A percentile compares a stretch with the other conserved stretches of the same genome.
Conservation (phyloP, 2,329 filamentous ascomycete genomes). For the Hirsutella rhossiliensis region DNA sequence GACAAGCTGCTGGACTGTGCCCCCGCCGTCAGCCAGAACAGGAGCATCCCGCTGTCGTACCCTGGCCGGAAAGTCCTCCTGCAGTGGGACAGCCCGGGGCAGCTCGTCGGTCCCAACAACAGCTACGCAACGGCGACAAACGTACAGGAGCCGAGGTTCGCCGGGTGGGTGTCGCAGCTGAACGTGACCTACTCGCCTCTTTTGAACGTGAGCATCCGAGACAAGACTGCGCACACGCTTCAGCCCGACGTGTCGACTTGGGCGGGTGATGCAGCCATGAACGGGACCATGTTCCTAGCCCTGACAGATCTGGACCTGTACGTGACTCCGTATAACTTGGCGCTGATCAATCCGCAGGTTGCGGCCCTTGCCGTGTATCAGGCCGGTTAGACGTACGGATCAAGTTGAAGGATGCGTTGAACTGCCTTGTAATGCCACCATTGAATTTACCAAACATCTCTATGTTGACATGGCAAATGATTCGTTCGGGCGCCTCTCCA, state of each 20-base stretch:
- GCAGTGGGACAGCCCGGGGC: conserved; percentile 59
- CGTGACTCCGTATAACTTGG: conserved; percentile 67
- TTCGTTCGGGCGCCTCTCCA: too few relatives aligned
- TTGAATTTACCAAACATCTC: too few relatives aligned
- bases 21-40: conserved; percentile 56
- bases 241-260: conserved; percentile 63
- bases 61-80: conserved; percentile 61
- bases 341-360: conserved; percentile 63
- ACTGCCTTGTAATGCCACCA: too few relatives aligned
- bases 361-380: conserved; percentile 66
- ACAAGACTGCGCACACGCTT: conserved; percentile 50
- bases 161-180: conserved; percentile 67
- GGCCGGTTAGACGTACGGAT: conserved; percentile 63
- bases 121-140: conserved; percentile 58
- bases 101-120: conserved; percentile 66
- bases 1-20: conserved; percentile 43
- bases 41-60: conserved; percentile 58
- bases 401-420: too few relatives aligned
- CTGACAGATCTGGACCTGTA: conserved; percentile 57
- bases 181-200: conserved; percentile 60
- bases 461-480: too few relatives aligned
- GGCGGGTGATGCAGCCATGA: conserved; percentile 55
- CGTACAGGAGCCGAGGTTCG: conserved; percentile 50
- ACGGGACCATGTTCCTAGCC: conserved; percentile 70
- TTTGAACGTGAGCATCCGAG: conserved; percentile 36